phyloP scores from a whole-genome alignment of 257 asterid species.

The Apocynum venetum region DNA sequence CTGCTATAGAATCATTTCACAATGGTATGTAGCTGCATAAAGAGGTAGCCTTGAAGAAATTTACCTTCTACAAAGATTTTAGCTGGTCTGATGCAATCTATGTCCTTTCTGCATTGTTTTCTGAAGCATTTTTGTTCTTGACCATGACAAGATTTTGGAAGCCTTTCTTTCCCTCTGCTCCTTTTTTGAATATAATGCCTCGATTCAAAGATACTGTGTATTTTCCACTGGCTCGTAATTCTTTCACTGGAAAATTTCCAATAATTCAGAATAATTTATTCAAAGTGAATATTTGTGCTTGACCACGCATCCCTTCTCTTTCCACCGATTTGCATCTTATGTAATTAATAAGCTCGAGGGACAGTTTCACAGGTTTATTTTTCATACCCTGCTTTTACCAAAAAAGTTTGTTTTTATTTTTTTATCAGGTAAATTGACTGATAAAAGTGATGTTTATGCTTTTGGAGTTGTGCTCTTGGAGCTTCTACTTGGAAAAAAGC shows the following conservation, averaged over 20 bases:
- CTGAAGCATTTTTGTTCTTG: not conserved
- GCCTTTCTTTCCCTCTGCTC: not conserved
- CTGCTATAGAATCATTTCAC: not conserved
- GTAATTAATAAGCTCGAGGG: not conserved
- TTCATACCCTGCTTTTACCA: not conserved
- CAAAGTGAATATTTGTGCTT: not conserved
- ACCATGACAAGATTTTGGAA: not conserved
- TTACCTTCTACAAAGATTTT: not conserved
- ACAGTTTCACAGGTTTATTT: not conserved
- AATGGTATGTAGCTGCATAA: not conserved
- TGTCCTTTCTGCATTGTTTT: not conserved
- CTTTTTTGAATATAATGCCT: not conserved
- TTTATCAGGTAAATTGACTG: constrained; percentile 54
- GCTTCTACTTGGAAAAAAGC: constrained; percentile 66
- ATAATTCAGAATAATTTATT: not conserved
- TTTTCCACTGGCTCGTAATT: not conserved
- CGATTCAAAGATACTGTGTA: not conserved
- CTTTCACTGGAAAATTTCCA: not conserved
- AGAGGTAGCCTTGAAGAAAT: not conserved
- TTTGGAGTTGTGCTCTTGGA: constrained; percentile 76
- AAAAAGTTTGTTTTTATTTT: not conserved
- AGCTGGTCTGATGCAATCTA: not conserved
- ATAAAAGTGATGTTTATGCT: constrained; percentile 78
- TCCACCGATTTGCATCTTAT: not conserved
- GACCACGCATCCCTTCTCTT: not conserved